phyloP scores from a whole-genome alignment of 805 yeast species.

The Wickerhamiella azymoides region DNA sequence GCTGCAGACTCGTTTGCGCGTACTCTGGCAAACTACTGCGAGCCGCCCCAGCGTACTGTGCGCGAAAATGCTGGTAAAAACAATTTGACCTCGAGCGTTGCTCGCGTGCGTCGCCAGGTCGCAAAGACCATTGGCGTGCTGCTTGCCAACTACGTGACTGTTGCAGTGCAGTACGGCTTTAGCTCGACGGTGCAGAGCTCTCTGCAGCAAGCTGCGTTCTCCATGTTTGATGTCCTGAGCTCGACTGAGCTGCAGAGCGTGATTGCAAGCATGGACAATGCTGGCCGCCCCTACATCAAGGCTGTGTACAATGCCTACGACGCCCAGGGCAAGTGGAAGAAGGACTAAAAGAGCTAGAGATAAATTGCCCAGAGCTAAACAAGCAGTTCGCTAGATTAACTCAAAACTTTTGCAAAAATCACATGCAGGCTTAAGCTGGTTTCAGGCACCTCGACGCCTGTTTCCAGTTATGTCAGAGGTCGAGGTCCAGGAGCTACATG shows the following conservation, averaged over 20 bases:
- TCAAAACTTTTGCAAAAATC: too few relatives aligned
- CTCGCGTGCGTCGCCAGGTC: slow-evolving; percentile 36
- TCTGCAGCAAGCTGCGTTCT: slow-evolving; percentile 42
- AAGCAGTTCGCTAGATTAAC: too few relatives aligned
- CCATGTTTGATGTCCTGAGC: slow-evolving; percentile 57
- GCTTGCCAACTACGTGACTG: slow-evolving; percentile 49
- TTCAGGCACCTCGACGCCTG: too few relatives aligned
- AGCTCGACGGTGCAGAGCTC: slow-evolving; percentile 33
- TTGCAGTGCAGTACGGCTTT: slow-evolving; percentile 39
- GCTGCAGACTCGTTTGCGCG: slow-evolving; percentile 33
- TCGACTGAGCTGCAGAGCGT: slow-evolving; percentile 48
- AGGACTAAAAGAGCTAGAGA: slow-evolving; percentile 26
- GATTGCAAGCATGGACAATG: slow-evolving; percentile 50
- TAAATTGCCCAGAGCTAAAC: too few relatives aligned
- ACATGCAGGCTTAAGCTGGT: too few relatives aligned
- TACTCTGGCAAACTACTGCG: slow-evolving; percentile 54
- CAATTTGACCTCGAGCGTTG: slow-evolving; percentile 40
- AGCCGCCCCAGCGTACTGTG: slow-evolving; percentile 37
- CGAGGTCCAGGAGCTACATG: slow-evolving; percentile 3
- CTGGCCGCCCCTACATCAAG: slow-evolving; percentile 56
- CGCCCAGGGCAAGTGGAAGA: slow-evolving; percentile 72
- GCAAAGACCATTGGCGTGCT: slow-evolving; percentile 20
- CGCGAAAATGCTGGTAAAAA: slow-evolving; percentile 23
- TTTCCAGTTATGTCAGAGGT: slow-evolving; percentile 2
- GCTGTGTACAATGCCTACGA: slow-evolving; percentile 58